Percentiles rank a stretch among this genome's conserved stretches.
Evolutionary conservation across 805 yeast species (phyloP).

Genomic region (Yarrowia sp.): DNA sequence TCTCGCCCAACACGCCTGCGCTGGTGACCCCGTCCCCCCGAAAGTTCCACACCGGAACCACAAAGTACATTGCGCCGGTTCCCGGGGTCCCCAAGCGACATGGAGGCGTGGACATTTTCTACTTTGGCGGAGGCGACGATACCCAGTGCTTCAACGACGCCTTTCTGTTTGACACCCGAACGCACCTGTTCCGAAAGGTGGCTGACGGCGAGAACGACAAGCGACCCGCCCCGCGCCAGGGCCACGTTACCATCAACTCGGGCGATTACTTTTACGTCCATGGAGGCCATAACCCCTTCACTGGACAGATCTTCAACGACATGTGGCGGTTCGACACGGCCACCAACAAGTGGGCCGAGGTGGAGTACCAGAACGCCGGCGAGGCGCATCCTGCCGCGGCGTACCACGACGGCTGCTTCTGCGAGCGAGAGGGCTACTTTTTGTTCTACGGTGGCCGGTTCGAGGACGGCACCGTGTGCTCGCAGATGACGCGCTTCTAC

Average conservation of each 20-base stretch:
- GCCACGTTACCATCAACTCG: neutral
- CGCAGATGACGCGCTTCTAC: neutral
- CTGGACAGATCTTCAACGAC: neutral
- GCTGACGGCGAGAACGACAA: neutral
- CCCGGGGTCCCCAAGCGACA: neutral
- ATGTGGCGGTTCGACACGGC: conserved; percentile 4
- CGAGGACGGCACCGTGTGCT: neutral
- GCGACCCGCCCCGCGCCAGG: neutral
- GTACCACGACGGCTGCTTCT: neutral
- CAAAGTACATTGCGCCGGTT: neutral
- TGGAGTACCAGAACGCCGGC: neutral
- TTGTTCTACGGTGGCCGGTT: neutral
- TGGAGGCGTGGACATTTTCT: neutral
- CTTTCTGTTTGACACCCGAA: neutral
- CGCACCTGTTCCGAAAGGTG: neutral
- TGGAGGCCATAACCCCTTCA: conserved; percentile 10
- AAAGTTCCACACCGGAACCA: conserved; percentile 7
- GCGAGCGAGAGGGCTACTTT: conserved; percentile 2
- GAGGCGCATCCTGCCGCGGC: neutral
- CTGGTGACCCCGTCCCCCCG: neutral
- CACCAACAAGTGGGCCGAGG: neutral
- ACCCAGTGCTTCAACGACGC: conserved; percentile 5
- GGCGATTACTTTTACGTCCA: neutral
- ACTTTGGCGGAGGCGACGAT: conserved; percentile 16
- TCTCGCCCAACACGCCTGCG: neutral